phyloP scores from a whole-genome alignment of 345 rosid species.

The Barbarea vulgaris region DNA sequence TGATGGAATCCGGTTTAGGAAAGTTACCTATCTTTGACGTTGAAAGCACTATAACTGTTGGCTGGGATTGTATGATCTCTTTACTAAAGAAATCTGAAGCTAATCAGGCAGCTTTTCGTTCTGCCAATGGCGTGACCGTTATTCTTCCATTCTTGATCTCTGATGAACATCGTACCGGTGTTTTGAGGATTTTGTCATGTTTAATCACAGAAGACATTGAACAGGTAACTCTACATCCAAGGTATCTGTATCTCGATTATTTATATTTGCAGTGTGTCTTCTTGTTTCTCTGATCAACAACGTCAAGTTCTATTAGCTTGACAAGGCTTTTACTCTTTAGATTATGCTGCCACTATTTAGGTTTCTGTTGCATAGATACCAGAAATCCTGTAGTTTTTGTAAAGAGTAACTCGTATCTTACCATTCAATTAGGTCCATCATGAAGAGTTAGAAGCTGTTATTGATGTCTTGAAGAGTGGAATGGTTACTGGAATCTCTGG shows the following conservation, averaged over 20 bases:
- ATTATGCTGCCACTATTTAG: neutral
- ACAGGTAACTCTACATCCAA: conserved; percentile 54
- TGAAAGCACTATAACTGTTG: conserved; percentile 70
- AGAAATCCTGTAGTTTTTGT: conserved; percentile 9
- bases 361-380: conserved; percentile 6
- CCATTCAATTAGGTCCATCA: conserved; percentile 63
- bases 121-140: conserved; percentile 72
- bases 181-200: conserved; percentile 81
- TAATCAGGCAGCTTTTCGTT: conserved; percentile 76
- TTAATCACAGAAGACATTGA: conserved; percentile 79
- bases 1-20: conserved; percentile 72
- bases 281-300: conserved; percentile 24
- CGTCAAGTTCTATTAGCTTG: conserved; percentile 21
- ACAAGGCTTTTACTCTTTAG: neutral
- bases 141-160: conserved; percentile 85
- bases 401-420: conserved; percentile 19
- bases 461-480: conserved; percentile 87
- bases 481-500: conserved; percentile 80
- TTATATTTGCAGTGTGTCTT: neutral
- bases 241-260: conserved; percentile 3
- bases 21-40: conserved; percentile 77
- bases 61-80: conserved; percentile 94
- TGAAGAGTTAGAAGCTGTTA: conserved; percentile 79
- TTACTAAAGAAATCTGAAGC: conserved; percentile 85
- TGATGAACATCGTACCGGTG: conserved; percentile 76